Percentiles rank a stretch among this genome's conserved stretches.
Conservation (phyloP, 345 rosid genomes). For the Aethionema arabicum region DNA sequence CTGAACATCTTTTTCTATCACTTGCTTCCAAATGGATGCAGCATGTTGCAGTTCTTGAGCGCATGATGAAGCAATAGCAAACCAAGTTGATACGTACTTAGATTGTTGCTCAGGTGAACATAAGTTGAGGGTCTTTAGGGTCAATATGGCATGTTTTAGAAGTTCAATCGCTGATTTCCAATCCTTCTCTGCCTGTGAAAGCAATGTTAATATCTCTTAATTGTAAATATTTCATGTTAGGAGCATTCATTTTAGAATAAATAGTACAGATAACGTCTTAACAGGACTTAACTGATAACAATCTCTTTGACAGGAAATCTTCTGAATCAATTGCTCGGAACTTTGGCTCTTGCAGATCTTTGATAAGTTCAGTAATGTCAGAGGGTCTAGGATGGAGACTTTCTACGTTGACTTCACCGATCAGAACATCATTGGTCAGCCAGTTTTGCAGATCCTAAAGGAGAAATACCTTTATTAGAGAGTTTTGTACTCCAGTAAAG, state of each 20-base stretch:
- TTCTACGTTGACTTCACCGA: constrained; percentile 36
- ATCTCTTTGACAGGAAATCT: constrained; percentile 54
- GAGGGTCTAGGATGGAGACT: constrained; percentile 36
- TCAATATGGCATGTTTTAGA: constrained; percentile 48
- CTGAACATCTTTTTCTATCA: constrained; percentile 47
- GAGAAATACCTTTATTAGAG: constrained; percentile 9
- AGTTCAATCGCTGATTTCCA: constrained; percentile 53
- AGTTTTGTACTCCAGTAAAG: constrained; percentile 1
- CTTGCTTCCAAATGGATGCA: constrained; percentile 69
- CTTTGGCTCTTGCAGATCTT: constrained; percentile 52
- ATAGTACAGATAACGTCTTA: neutral
- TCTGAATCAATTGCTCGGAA: constrained; percentile 62
- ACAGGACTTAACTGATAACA: constrained; percentile 49
- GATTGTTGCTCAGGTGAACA: constrained; percentile 56
- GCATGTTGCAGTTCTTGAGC: constrained; percentile 75
- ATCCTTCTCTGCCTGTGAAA: constrained; percentile 67
- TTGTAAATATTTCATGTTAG: constrained; percentile 5
- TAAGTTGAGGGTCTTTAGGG: constrained; percentile 56
- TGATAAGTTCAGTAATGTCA: constrained; percentile 40
- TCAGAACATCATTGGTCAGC: constrained; percentile 38
- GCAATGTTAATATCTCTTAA: constrained; percentile 17
- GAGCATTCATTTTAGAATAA: constrained; percentile 5
- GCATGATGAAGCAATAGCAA: constrained; percentile 55
- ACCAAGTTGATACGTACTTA: constrained; percentile 64
- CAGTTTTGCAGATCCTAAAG: constrained; percentile 58